Percentiles rank a stretch among this genome's conserved stretches.
These are phyloP conservation scores for Globisporangium middletonii DNA, from an alignment of 352 stramenopile genomes.

Conservation along the genomic window DNA sequence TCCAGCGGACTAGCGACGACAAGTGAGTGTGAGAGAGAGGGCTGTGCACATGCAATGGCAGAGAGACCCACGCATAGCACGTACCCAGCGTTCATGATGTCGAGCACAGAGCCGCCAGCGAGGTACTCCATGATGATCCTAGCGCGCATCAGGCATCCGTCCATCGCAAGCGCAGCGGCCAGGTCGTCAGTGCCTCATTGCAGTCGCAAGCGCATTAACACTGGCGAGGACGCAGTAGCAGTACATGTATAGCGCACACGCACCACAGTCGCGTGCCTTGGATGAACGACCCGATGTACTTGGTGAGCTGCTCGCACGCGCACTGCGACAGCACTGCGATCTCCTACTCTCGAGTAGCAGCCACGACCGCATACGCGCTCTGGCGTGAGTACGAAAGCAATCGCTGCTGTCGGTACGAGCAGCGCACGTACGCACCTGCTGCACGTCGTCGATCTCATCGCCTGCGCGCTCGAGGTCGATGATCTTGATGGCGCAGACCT, in stretches of 20 bases:
- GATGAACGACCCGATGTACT: slow-evolving; percentile 87
- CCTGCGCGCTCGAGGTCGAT: slow-evolving; percentile 79
- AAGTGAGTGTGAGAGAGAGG: background rate
- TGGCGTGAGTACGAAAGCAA: too few species aligned
- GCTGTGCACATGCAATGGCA: too few species aligned
- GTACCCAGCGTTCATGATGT: slow-evolving; percentile 76
- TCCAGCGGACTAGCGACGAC: slow-evolving; percentile 41
- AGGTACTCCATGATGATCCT: slow-evolving; percentile 95
- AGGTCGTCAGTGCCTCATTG: background rate
- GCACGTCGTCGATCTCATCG: slow-evolving; percentile 84
- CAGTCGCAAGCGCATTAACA: background rate
- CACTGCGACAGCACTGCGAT: slow-evolving; percentile 89
- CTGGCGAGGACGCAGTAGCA: background rate
- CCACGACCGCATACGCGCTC: too few species aligned
- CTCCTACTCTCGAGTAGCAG: slow-evolving; percentile 35
- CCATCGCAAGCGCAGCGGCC: background rate
- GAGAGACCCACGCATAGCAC: background rate
- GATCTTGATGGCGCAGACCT: slow-evolving; percentile 81
- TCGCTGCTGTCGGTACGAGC: too few species aligned
- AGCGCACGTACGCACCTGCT: slow-evolving; percentile 39
- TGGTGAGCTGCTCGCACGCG: slow-evolving; percentile 85
- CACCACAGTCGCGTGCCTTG: slow-evolving; percentile 77
- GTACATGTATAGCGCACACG: background rate
- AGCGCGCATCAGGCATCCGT: background rate
- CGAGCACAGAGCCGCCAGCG: slow-evolving; percentile 85